Evolutionary conservation across 2,329 filamentous ascomycete species (phyloP).

Genomic region (Teratosphaeriaceae sp.): DNA sequence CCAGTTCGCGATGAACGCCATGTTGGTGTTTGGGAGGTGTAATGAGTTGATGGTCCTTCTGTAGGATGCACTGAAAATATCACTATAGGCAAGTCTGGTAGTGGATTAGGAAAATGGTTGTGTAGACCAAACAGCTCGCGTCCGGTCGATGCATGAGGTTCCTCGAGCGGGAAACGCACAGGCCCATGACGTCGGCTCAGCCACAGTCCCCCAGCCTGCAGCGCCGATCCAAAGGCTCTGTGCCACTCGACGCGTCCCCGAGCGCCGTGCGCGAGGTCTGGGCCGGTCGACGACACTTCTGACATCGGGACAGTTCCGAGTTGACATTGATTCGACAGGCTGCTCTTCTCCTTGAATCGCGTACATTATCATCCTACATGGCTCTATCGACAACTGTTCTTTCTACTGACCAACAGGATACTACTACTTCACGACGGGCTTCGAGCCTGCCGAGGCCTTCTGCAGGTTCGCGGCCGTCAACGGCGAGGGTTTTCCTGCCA

Average conservation of each 20-base stretch:
- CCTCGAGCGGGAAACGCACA: neutral
- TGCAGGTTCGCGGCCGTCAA: conserved; percentile 11
- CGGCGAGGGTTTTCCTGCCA: conserved; percentile 6
- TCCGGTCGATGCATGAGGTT: neutral
- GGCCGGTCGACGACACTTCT: too few relatives aligned
- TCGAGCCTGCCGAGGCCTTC: conserved; percentile 15
- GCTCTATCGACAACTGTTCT: too few relatives aligned
- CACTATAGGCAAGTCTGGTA: too few relatives aligned
- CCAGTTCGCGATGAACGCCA: conserved; percentile 24
- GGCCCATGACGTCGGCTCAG: neutral
- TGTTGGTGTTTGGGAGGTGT: conserved; percentile 9
- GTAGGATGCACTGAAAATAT: too few relatives aligned
- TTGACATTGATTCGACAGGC: too few relatives aligned
- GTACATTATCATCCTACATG: neutral
- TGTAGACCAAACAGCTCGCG: too few relatives aligned
- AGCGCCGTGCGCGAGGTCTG: too few relatives aligned
- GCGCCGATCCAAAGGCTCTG: neutral
- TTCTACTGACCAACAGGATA: conserved; percentile 21
- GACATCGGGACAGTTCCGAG: too few relatives aligned
- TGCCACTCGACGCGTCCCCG: neutral
- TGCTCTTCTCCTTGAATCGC: too few relatives aligned
- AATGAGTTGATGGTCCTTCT: neutral
- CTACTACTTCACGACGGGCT: conserved; percentile 23
- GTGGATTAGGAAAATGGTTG: too few relatives aligned
- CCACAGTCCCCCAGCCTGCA: neutral